Evolutionary conservation across 208 protist species (phyloP).

Genomic region (Trypanosomatidae sp.): DNA sequence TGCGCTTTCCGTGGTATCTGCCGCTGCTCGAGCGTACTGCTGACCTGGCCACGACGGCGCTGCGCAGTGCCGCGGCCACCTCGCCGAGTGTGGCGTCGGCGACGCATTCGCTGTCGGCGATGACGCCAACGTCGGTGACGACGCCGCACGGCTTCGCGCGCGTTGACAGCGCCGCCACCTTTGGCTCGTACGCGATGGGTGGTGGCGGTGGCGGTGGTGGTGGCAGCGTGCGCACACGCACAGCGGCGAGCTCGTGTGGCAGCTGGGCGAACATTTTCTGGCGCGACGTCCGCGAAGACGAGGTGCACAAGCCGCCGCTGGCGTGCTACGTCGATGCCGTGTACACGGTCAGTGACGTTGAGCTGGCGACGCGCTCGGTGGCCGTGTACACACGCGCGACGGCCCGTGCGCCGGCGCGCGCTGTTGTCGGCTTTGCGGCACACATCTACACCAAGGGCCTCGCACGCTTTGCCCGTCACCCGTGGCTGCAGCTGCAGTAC

Average conservation of each 20-base stretch:
- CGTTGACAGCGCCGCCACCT: neutral
- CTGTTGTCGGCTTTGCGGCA: conserved; percentile 4
- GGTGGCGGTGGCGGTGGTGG: neutral
- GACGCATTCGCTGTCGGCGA: no score
- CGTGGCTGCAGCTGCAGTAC: conserved; percentile 11
- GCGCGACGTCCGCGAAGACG: neutral
- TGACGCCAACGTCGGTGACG: neutral
- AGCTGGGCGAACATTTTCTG: neutral
- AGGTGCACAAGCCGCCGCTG: neutral
- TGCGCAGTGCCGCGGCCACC: no score
- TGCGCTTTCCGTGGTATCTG: neutral
- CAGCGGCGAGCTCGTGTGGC: neutral
- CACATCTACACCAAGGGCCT: conserved; percentile 28
- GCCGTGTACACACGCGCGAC: conserved; percentile 3
- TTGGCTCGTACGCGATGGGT: neutral
- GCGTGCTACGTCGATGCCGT: conserved; percentile 10
- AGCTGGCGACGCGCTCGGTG: conserved; percentile 10
- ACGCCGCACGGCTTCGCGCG: neutral
- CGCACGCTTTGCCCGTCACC: conserved; percentile 4
- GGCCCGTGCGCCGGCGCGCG: neutral
- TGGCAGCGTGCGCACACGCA: no score
- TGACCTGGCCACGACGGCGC: no score
- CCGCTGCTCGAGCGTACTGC: neutral
- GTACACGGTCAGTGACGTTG: conserved; percentile 11
- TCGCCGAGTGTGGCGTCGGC: no score